A percentile compares a stretch with the other conserved stretches of the same genome.
Evolutionary conservation across 2,329 filamentous ascomycete genomes (phyloP).

Genomic region (Periconia sp.): DNA sequence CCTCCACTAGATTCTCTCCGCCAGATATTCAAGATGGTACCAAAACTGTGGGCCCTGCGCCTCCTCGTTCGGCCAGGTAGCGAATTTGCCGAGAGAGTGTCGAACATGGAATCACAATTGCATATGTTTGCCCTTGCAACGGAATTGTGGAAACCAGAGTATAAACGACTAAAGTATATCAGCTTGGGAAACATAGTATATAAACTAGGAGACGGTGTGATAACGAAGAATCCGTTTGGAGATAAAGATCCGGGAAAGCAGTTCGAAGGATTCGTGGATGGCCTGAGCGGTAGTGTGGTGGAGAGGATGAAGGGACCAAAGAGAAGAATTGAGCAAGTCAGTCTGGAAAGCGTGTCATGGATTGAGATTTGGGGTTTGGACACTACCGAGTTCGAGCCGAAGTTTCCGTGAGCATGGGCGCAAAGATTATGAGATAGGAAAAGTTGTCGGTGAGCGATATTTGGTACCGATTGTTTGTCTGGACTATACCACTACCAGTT

Average conservation of each 20-base stretch:
- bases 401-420: conserved; percentile 26
- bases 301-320: conserved; percentile 34
- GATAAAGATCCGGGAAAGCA: conserved; percentile 3
- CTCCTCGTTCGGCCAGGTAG: conserved; percentile 41
- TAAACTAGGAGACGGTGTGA: conserved; percentile 42
- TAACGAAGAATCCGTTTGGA: conserved; percentile 28
- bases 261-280: conserved; percentile 9
- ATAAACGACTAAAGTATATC: conserved; percentile 44
- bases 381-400: conserved; percentile 36
- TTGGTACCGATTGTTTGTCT: no score
- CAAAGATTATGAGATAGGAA: no score
- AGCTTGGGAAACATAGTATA: conserved; percentile 49
- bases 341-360: conserved; percentile 45
- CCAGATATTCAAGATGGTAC: conserved; percentile 43
- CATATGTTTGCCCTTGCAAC: conserved; percentile 39
- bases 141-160: conserved; percentile 44
- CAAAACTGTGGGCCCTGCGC: conserved; percentile 50
- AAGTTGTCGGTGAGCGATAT: no score
- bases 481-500: no score
- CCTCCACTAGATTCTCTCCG: conserved; percentile 50
- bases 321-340: conserved; percentile 38
- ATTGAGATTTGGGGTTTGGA: conserved; percentile 56
- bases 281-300: conserved; percentile 30
- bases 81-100: conserved; percentile 31
- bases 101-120: conserved; percentile 34